Conservation (phyloP, 768 basidiomycete species). For the Naematelia aurantialba region DNA sequence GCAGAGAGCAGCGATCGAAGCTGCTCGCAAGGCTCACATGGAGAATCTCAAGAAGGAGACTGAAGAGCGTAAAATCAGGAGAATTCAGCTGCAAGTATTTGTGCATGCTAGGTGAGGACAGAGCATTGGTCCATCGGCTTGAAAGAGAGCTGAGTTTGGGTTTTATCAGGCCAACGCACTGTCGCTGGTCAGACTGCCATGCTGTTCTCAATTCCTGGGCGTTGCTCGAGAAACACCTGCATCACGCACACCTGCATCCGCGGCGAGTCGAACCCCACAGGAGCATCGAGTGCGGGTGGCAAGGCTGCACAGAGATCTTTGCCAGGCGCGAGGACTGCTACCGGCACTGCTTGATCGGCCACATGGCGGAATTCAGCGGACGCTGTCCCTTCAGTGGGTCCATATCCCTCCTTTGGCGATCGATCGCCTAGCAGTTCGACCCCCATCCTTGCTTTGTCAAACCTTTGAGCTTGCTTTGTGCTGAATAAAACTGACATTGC, state of each 20-base stretch:
- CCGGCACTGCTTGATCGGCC: slow-evolving; percentile 29
- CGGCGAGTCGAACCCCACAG: neutral
- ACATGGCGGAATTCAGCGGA: slow-evolving; percentile 35
- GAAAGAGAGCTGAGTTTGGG: slow-evolving; percentile 4
- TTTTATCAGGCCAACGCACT: slow-evolving; percentile 31
- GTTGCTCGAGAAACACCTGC: slow-evolving; percentile 39
- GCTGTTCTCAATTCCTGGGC: slow-evolving; percentile 43
- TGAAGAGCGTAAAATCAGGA: slow-evolving; percentile 17
- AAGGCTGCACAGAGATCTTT: slow-evolving; percentile 19
- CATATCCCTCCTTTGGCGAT: neutral
- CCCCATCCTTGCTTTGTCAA: neutral
- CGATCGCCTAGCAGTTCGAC: neutral
- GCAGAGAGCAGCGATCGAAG: slow-evolving; percentile 21
- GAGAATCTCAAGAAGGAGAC: slow-evolving; percentile 9
- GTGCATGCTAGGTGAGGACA: slow-evolving; percentile 38
- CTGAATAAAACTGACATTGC: slow-evolving; percentile 3
- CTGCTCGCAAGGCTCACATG: slow-evolving; percentile 15
- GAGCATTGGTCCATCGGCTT: too few relatives aligned
- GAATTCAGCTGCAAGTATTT: slow-evolving; percentile 43
- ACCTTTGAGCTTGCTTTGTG: neutral
- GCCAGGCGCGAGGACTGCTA: slow-evolving; percentile 18
- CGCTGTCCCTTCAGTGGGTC: slow-evolving; percentile 45
- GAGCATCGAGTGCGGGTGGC: slow-evolving; percentile 25
- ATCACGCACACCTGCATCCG: slow-evolving; percentile 30
- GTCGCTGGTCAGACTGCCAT: slow-evolving; percentile 31